Evolutionary conservation across 1,284 basidiomycete genomes (phyloP).

Genomic region (Leucocoprinus gongylophorus): DNA sequence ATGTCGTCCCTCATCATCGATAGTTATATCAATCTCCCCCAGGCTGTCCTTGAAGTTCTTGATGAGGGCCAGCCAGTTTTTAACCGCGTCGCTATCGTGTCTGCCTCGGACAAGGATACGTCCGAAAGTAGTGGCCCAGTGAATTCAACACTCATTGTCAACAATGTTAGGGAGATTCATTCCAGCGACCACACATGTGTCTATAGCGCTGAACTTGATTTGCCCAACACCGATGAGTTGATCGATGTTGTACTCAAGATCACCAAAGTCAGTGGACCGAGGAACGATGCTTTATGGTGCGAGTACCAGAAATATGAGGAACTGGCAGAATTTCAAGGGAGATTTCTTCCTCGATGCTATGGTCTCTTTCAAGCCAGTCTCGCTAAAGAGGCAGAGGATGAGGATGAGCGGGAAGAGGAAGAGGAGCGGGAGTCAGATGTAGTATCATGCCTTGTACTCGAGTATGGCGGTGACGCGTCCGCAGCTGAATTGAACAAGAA

Average conservation of each 20-base stretch:
- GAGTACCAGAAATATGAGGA: constrained; percentile 10
- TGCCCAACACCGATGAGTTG: constrained; percentile 4
- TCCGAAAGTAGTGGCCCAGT: background rate
- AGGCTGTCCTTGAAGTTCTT: constrained; percentile 10
- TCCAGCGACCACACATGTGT: constrained; percentile 10
- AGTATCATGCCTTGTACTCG: constrained; percentile 9
- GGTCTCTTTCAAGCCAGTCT: constrained; percentile 9
- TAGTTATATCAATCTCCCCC: constrained; percentile 10
- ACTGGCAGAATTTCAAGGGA: constrained; percentile 6
- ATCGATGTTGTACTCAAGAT: constrained; percentile 12
- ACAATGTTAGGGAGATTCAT: constrained; percentile 8
- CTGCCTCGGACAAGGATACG: constrained; percentile 3
- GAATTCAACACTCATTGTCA: constrained; percentile 7
- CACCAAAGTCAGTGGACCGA: constrained; percentile 3
- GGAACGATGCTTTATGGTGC: constrained; percentile 9
- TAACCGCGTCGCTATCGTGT: constrained; percentile 4
- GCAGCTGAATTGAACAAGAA: constrained; percentile 10
- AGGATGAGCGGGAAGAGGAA: no score
- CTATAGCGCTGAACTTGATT: constrained; percentile 3
- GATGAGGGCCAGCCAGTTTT: constrained; percentile 11
- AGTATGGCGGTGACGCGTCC: constrained; percentile 4
- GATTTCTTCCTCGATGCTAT: constrained; percentile 10
- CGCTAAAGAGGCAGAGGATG: constrained; percentile 1
- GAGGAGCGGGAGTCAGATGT: constrained; percentile 3
- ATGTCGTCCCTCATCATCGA: constrained; percentile 13